A percentile compares a stretch with the other conserved stretches of the same genome.
These are phyloP conservation scores for Hypomontagnella monticulosa DNA, from an alignment of 495 filamentous ascomycete species.

Conservation along the genomic window DNA sequence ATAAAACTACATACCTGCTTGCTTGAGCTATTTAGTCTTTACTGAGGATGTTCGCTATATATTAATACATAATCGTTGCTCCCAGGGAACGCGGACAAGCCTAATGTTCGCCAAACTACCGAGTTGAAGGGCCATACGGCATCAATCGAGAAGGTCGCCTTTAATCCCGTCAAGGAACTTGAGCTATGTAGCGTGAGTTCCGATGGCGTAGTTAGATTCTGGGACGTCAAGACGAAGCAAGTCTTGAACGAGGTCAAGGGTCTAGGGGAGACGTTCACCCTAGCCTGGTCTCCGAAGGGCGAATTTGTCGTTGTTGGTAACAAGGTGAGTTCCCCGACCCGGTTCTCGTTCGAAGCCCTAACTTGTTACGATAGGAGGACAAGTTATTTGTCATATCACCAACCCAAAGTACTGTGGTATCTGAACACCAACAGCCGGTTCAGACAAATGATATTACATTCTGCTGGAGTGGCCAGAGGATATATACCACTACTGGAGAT, in stretches of 20 bases:
- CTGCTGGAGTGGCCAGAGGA: conserved; percentile 73
- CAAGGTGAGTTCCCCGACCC: conserved; percentile 65
- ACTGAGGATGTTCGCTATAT: background rate
- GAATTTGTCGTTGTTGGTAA: conserved; percentile 82
- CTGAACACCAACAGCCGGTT: conserved; percentile 72
- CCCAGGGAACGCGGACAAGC: conserved; percentile 84
- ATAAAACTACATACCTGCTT: too few relatives aligned
- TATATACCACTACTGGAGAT: conserved; percentile 85
- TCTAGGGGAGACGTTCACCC: conserved; percentile 81
- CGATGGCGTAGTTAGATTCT: conserved; percentile 88
- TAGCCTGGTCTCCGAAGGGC: conserved; percentile 92
- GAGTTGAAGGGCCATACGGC: conserved; percentile 84
- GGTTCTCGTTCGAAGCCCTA: conserved; percentile 7
- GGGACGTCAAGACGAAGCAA: conserved; percentile 87
- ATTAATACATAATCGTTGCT: conserved; percentile 6
- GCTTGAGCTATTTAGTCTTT: background rate
- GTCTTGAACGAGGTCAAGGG: conserved; percentile 82
- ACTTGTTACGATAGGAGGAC: conserved; percentile 65
- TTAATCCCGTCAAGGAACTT: conserved; percentile 87
- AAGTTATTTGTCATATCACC: conserved; percentile 72
- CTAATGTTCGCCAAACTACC: conserved; percentile 80
- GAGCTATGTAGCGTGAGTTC: conserved; percentile 86
- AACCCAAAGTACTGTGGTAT: conserved; percentile 60
- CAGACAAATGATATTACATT: conserved; percentile 88
- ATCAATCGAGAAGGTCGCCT: conserved; percentile 84